Evolutionary conservation across 768 basidiomycete species (phyloP).

Genomic region (Tricholoma terreum): DNA sequence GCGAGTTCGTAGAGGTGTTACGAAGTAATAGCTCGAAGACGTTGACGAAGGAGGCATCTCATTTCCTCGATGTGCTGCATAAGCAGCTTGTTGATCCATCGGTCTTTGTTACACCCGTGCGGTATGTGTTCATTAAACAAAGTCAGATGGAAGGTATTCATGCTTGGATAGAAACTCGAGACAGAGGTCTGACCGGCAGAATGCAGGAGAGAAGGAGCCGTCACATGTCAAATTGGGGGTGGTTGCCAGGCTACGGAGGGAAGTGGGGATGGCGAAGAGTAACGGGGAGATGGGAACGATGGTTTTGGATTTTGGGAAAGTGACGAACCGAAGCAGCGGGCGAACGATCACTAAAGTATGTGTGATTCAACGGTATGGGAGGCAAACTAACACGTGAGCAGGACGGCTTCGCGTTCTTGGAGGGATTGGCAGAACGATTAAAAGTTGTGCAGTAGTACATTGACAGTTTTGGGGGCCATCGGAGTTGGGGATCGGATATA

Average conservation of each 20-base stretch:
- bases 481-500: conserved; percentile 7
- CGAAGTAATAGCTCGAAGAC: conserved; percentile 64
- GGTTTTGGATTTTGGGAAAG: conserved; percentile 67
- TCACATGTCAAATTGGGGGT: conserved; percentile 56
- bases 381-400: conserved; percentile 12
- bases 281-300: conserved; percentile 60
- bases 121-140: conserved; percentile 33
- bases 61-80: conserved; percentile 65
- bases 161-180: conserved; percentile 11
- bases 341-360: conserved; percentile 69
- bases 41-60: conserved; percentile 67
- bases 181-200: conserved; percentile 38
- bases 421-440: conserved; percentile 55
- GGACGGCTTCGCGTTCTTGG: conserved; percentile 70
- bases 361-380: background rate
- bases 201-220: conserved; percentile 40
- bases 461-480: too few species aligned
- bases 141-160: conserved; percentile 1
- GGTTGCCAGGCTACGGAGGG: conserved; percentile 53
- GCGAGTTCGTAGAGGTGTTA: conserved; percentile 60
- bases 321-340: conserved; percentile 65
- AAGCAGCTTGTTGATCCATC: conserved; percentile 72
- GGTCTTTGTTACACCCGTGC: conserved; percentile 52
- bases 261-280: conserved; percentile 47
- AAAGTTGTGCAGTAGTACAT: conserved; percentile 31